These are phyloP conservation scores for Erucastrum elatum DNA, from an alignment of 345 rosid genomes.

Conservation along the genomic window DNA sequence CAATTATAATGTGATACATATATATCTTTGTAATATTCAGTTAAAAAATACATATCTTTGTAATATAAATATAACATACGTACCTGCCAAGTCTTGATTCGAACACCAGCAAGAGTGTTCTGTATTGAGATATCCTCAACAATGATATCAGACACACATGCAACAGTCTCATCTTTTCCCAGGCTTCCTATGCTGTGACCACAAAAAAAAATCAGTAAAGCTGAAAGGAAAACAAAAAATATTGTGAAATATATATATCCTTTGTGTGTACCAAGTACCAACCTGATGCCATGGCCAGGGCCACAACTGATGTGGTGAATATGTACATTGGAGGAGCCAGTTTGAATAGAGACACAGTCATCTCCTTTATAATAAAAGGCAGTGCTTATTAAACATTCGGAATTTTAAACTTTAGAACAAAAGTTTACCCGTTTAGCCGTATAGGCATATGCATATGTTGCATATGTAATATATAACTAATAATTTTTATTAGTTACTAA, in stretches of 20 bases:
- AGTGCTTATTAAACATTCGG: background rate
- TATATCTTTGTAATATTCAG: background rate
- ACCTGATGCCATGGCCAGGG: slow-evolving; percentile 98
- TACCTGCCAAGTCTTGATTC: slow-evolving; percentile 97
- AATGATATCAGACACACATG: slow-evolving; percentile 70
- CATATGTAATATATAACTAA: background rate
- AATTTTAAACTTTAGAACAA: background rate
- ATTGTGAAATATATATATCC: background rate
- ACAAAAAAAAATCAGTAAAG: background rate
- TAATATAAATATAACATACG: background rate
- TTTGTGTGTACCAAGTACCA: background rate
- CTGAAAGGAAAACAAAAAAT: background rate
- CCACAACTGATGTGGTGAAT: slow-evolving; percentile 77
- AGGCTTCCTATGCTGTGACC: slow-evolving; percentile 67
- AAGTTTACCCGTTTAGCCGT: background rate
- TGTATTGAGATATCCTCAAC: slow-evolving; percentile 58
- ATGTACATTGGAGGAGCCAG: slow-evolving; percentile 77
- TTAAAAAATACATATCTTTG: background rate
- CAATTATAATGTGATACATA: background rate
- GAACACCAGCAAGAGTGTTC: slow-evolving; percentile 66
- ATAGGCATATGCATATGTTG: background rate
- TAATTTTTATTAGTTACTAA: background rate
- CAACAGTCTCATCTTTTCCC: slow-evolving; percentile 69
- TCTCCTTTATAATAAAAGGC: slow-evolving; percentile 51
- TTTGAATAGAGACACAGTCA: slow-evolving; percentile 89